Conservation (phyloP, 2,329 filamentous ascomycete species). For the Hyphodiscus sp. region DNA sequence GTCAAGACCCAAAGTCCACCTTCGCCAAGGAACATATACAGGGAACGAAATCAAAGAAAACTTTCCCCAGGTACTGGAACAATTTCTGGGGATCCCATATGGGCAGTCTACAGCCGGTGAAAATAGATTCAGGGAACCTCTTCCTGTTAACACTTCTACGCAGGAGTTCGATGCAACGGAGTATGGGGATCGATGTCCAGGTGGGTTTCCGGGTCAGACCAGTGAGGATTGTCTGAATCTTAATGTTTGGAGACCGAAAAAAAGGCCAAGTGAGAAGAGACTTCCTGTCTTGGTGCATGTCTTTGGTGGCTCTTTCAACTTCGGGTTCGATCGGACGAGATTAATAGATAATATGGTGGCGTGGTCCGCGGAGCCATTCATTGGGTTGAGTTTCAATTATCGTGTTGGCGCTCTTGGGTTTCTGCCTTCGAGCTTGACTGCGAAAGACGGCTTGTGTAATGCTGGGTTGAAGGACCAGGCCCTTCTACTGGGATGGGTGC, state of each 20-base stretch:
- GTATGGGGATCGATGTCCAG: constrained; percentile 29
- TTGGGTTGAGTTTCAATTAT: constrained; percentile 56
- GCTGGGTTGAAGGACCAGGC: constrained; percentile 59
- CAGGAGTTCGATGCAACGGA: constrained; percentile 31
- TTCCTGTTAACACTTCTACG: constrained; percentile 14
- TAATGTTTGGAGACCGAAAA: constrained; percentile 39
- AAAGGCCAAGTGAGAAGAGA: constrained; percentile 19
- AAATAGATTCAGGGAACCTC: constrained; percentile 36
- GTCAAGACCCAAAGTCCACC: constrained; percentile 6
- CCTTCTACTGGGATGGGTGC: constrained; percentile 52
- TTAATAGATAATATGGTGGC: constrained; percentile 52
- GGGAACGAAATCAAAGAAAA: constrained; percentile 15
- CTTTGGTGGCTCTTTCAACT: constrained; percentile 58
- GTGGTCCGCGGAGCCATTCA: constrained; percentile 44
- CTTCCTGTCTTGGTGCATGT: constrained; percentile 53
- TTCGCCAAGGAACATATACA: constrained; percentile 24
- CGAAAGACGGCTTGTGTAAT: constrained; percentile 52
- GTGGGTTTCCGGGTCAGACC: constrained; percentile 11
- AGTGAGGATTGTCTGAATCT: constrained; percentile 48
- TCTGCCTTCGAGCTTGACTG: constrained; percentile 49
- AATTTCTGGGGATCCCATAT: constrained; percentile 44
- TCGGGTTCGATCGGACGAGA: constrained; percentile 35
- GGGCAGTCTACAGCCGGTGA: constrained; percentile 40
- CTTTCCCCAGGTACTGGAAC: constrained; percentile 27
- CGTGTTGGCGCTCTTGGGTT: constrained; percentile 64